Conservation (phyloP, 75 land plant species). For the Azolla pinnata region DNA sequence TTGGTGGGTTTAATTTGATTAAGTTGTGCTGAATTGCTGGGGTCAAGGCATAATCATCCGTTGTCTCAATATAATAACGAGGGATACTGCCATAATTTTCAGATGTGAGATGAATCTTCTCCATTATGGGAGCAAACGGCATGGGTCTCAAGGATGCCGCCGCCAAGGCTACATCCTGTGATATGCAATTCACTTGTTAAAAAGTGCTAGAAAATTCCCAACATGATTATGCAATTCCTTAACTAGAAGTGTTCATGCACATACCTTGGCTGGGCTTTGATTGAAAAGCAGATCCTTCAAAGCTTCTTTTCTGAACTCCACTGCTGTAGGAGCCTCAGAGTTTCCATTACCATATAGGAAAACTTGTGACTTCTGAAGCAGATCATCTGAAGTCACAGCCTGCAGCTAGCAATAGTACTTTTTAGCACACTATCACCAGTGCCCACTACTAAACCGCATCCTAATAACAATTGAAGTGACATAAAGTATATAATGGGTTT, state of each 20-base stretch:
- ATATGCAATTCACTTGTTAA: neutral
- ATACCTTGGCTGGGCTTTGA: conserved; percentile 81
- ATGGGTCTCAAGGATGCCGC: conserved; percentile 81
- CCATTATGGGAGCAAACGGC: conserved; percentile 76
- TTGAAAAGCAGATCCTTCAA: conserved; percentile 70
- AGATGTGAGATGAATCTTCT: conserved; percentile 57
- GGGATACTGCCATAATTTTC: conserved; percentile 66
- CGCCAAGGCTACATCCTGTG: conserved; percentile 82
- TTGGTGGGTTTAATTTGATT: conserved; percentile 55
- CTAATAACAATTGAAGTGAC: neutral
- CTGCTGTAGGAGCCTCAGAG: conserved; percentile 56
- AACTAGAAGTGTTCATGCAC: conserved; percentile 2
- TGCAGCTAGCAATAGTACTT: too few species aligned
- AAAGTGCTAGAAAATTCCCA: neutral
- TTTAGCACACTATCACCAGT: too few species aligned
- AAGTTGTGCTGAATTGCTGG: conserved; percentile 46
- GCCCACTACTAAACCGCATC: too few species aligned
- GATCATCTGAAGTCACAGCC: conserved; percentile 34
- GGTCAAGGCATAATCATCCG: conserved; percentile 67
- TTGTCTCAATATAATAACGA: conserved; percentile 63
- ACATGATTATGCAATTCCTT: neutral
- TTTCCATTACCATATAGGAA: conserved; percentile 65
- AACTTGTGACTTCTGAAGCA: conserved; percentile 48
- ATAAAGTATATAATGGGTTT: too few species aligned
- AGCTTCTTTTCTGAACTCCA: conserved; percentile 49